Evolutionary conservation across 2,329 filamentous ascomycete genomes (phyloP), one percentile per base, ranked within the genome.

Genomic region (Arthroderma sp.): DNA sequence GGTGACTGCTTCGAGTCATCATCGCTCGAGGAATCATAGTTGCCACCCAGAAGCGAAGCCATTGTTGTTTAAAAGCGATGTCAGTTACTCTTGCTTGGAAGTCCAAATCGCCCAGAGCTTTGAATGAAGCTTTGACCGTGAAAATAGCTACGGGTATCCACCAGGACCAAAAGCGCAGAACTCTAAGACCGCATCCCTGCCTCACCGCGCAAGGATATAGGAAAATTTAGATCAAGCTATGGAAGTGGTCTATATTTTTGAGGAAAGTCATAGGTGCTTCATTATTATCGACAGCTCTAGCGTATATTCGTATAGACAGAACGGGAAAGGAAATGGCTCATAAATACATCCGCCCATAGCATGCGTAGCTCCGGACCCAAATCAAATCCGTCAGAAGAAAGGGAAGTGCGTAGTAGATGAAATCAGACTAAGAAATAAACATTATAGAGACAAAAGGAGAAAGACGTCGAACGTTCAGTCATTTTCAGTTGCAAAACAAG

Each of bases 21-120:
- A 46, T 72, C 70, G 50, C 69, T 71, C n/a, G 60, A 61, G 22
- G 68, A 71, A 4, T 69, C 66, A 49, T 72, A 72, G 11, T 54
- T 59, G 42, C 49, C 54, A 30, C 65, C 66, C 28, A 71, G 53
- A 47, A 71, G 57, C n/a, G 64, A 64, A 10, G 66, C 57, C 66
- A 69, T 69, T 22, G 15, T 22, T 22, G 15, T 22, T 22, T 22
- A 22, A 3, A 22, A 22, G 15, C 15, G 15, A 22, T 22, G 15
- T 22, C 15, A 22, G 15, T 22, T 2, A 22, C 15, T 22, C 15
- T 22, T 22, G 15, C 15, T 22, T 22, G 15, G 3, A 1, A 22
- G 15, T 22, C 15, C 15, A 22, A 22, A 22, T 22, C 15, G 15
- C 15, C 15, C 15, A 22, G 15, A 22, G 15, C 15, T 22, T 22